phyloP scores from a whole-genome alignment of 352 stramenopile genomes.

The Phytopythium litorale region DNA sequence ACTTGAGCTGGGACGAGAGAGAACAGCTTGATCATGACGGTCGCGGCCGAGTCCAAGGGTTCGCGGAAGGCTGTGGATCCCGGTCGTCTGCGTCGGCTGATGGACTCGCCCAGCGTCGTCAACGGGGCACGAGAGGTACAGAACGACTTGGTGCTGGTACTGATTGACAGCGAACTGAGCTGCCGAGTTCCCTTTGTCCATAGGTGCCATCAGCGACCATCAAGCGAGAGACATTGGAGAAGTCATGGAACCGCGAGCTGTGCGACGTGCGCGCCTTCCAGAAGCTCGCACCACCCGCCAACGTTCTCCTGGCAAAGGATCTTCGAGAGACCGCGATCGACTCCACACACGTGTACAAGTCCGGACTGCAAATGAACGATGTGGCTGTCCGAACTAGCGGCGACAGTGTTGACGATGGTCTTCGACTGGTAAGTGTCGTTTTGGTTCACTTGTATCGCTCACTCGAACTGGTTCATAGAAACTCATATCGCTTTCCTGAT shows the following conservation, averaged over 20 bases:
- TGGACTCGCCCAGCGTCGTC: slow-evolving; percentile 41
- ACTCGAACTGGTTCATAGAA: not conserved
- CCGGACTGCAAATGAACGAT: slow-evolving; percentile 24
- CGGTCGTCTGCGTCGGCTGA: slow-evolving; percentile 50
- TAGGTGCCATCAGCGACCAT: slow-evolving; percentile 28
- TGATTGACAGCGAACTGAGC: not conserved
- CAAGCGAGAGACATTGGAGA: slow-evolving; percentile 34
- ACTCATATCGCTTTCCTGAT: not conserved
- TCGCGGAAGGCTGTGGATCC: slow-evolving; percentile 40
- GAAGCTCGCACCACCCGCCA: slow-evolving; percentile 27
- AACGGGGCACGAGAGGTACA: slow-evolving; percentile 32
- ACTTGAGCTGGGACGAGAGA: not conserved
- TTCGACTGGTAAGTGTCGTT: not conserved
- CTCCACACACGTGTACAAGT: slow-evolving; percentile 8
- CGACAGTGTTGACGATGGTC: not conserved
- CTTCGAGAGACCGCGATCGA: slow-evolving; percentile 25
- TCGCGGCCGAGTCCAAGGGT: slow-evolving; percentile 8
- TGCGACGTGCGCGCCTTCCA: slow-evolving; percentile 49
- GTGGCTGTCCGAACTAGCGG: slow-evolving; percentile 11
- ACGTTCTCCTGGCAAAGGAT: slow-evolving; percentile 34
- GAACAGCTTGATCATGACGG: not conserved
- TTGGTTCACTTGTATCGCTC: not conserved
- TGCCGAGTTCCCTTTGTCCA: not conserved
- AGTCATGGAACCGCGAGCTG: slow-evolving; percentile 58
- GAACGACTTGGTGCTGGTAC: not conserved